Percentiles rank a stretch among this genome's conserved stretches.
phyloP scores from a whole-genome alignment of 352 stramenopile species.

The Globisporangium splendens region DNA sequence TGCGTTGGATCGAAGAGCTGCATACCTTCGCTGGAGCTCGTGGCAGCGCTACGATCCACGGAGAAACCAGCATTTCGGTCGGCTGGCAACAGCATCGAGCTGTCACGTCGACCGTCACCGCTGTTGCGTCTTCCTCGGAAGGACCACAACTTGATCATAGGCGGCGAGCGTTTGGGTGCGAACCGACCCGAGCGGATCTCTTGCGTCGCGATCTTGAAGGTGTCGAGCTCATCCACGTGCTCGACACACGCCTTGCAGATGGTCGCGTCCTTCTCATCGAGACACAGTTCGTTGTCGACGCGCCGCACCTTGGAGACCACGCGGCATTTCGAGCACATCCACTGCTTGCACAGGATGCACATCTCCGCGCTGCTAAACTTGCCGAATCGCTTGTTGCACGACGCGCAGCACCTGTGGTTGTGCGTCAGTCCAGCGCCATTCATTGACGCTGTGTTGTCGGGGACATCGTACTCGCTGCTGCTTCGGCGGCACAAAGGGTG shows the following conservation, averaged over 20 bases:
- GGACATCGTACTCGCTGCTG: constrained; percentile 7
- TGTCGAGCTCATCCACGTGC: constrained; percentile 21
- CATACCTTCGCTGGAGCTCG: background rate
- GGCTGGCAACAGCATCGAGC: no score
- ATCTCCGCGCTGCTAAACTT: constrained; percentile 17
- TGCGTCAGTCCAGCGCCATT: background rate
- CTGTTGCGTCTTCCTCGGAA: background rate
- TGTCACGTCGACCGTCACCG: no score
- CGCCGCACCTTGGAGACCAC: constrained; percentile 20
- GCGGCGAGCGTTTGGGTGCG: background rate
- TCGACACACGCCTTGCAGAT: constrained; percentile 32
- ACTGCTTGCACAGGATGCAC: constrained; percentile 22
- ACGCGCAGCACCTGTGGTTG: background rate
- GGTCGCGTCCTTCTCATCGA: constrained; percentile 22
- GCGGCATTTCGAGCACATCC: constrained; percentile 28
- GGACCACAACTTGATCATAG: constrained; percentile 6
- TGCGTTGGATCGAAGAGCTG: background rate
- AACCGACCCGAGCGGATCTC: constrained; percentile 24
- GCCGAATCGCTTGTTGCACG: constrained; percentile 29
- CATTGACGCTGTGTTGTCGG: constrained; percentile 7
- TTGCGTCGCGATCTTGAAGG: constrained; percentile 24
- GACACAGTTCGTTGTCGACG: constrained; percentile 20
- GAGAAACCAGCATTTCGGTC: no score
- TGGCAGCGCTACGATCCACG: no score
- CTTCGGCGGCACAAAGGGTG: constrained; percentile 5